These are phyloP conservation scores for Candida nanaspora DNA, from an alignment of 805 yeast species.

Conservation along the genomic window DNA sequence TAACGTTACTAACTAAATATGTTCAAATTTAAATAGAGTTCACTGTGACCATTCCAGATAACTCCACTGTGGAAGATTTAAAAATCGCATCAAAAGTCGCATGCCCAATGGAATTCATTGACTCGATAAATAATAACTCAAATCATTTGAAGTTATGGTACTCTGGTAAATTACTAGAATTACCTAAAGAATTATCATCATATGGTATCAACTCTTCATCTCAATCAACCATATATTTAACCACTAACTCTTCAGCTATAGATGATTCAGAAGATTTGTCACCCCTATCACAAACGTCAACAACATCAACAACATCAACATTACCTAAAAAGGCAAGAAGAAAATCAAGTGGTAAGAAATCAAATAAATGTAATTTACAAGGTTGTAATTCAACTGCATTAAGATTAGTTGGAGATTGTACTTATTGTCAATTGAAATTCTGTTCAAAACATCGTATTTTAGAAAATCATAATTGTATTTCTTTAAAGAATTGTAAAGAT, in stretches of 20 bases:
- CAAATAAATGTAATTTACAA: slow-evolving; percentile 40
- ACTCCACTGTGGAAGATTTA: slow-evolving; percentile 45
- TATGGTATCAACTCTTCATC: slow-evolving; percentile 22
- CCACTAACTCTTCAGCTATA: slow-evolving; percentile 9
- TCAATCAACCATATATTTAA: slow-evolving; percentile 22
- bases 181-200: slow-evolving; percentile 13
- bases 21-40: slow-evolving; percentile 14
- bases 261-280: background rate
- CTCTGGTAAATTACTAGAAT: slow-evolving; percentile 25
- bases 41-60: slow-evolving; percentile 42
- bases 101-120: slow-evolving; percentile 14
- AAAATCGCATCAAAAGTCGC: slow-evolving; percentile 39
- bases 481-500: slow-evolving; percentile 74
- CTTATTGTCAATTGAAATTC: slow-evolving; percentile 75
- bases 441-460: slow-evolving; percentile 82
- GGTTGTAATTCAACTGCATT: slow-evolving; percentile 60
- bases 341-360: slow-evolving; percentile 31
- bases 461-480: slow-evolving; percentile 78
- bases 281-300: background rate
- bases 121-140: slow-evolving; percentile 4
- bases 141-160: slow-evolving; percentile 22
- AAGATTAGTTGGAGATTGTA: slow-evolving; percentile 74
- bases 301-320: background rate
- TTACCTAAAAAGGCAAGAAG: slow-evolving; percentile 21
- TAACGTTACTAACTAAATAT: slow-evolving; percentile 4